Evolutionary conservation across 176 grass and related monocot species (phyloP).

Genomic region (Aechmea fasciata): DNA sequence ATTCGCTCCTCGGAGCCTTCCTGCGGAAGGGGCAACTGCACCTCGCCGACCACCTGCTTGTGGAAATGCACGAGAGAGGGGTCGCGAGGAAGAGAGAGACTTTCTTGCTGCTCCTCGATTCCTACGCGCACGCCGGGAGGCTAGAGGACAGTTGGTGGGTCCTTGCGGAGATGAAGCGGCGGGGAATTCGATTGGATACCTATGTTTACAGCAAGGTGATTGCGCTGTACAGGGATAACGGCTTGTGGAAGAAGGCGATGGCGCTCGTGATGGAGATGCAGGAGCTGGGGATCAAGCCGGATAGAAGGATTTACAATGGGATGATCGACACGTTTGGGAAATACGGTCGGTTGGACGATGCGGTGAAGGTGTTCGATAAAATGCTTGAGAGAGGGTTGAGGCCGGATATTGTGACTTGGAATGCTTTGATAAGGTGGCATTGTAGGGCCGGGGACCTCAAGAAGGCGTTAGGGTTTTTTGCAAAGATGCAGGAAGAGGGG

Average conservation of each 20-base stretch:
- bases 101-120: conserved; percentile 55
- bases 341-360: conserved; percentile 45
- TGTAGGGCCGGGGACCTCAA: conserved; percentile 56
- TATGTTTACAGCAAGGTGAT: conserved; percentile 48
- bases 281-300: conserved; percentile 38
- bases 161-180: conserved; percentile 57
- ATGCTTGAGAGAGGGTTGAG: conserved; percentile 45
- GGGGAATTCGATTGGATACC: conserved; percentile 35
- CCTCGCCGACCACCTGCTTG: conserved; percentile 58
- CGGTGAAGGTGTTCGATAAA: conserved; percentile 60
- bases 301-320: conserved; percentile 56
- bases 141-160: conserved; percentile 87
- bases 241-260: conserved; percentile 95
- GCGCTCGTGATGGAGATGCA: conserved; percentile 74
- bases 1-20: conserved; percentile 58
- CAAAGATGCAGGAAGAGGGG: conserved; percentile 62
- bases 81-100: conserved; percentile 42
- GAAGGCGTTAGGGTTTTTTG: conserved; percentile 48
- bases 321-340: conserved; percentile 71
- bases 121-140: conserved; percentile 51
- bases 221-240: conserved; percentile 65
- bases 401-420: conserved; percentile 75
- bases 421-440: conserved; percentile 63
- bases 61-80: conserved; percentile 72
- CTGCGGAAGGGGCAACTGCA: conserved; percentile 42